phyloP scores from a whole-genome alignment of 2,329 filamentous ascomycete species.

The Colletotrichum chrysophilum region DNA sequence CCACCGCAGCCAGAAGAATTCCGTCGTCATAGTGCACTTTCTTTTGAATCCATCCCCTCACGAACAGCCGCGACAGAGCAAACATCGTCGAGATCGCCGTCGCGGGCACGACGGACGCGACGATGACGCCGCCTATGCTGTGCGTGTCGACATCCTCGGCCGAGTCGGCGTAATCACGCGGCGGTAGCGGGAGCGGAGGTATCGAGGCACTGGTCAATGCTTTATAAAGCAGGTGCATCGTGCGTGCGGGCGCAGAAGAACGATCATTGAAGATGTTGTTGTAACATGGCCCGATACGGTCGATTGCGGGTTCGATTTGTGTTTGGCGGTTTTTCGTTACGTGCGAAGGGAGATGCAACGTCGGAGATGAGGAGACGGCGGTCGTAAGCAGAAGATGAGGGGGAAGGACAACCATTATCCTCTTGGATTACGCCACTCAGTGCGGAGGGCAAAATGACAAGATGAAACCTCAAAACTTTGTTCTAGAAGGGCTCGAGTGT shows the following conservation, averaged over 20 bases:
- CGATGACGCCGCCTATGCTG: background rate
- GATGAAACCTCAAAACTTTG: background rate
- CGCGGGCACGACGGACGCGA: background rate
- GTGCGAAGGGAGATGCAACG: background rate
- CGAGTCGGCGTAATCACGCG: background rate
- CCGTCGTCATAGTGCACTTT: conserved; percentile 11
- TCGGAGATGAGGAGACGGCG: background rate
- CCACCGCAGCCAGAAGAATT: background rate
- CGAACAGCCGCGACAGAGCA: background rate
- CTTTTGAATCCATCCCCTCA: conserved; percentile 7
- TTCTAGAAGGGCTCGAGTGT: background rate
- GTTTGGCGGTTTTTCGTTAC: background rate
- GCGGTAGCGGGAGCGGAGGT: background rate
- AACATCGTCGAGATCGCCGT: conserved; percentile 9
- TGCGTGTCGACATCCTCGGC: background rate
- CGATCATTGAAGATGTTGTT: background rate
- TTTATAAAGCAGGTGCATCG: conserved; percentile 1
- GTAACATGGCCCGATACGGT: background rate
- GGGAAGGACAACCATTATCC: background rate
- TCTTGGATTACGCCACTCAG: background rate
- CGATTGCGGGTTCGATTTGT: background rate
- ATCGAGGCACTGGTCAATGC: conserved; percentile 1
- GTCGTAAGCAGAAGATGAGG: background rate
- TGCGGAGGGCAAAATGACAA: background rate
- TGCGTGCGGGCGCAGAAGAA: background rate